Percentiles rank a stretch among this genome's conserved stretches.
These are phyloP conservation scores for Micractinium conductrix DNA, from an alignment of 139 green algal species.

Conservation along the genomic window DNA sequence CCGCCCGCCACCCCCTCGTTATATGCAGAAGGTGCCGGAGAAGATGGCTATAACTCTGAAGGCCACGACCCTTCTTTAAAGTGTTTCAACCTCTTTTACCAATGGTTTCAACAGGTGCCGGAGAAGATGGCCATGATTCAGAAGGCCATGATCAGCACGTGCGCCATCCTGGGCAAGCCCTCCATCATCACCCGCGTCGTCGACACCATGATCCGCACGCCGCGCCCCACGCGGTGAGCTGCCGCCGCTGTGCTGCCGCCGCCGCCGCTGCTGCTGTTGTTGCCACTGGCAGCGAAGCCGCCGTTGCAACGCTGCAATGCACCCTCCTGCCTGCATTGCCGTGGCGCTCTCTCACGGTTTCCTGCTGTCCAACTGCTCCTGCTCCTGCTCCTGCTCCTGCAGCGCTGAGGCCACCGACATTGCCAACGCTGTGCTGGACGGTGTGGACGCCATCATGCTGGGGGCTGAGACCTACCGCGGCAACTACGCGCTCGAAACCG, in stretches of 20 bases:
- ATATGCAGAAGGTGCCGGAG: conserved; percentile 62
- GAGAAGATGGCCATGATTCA: conserved; percentile 94
- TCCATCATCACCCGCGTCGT: conserved; percentile 88
- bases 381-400: background rate
- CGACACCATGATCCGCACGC: conserved; percentile 88
- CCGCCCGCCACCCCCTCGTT: background rate
- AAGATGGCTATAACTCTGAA: conserved; percentile 87
- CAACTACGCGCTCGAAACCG: conserved; percentile 75
- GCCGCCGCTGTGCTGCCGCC: too few species aligned
- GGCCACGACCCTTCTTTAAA: conserved; percentile 16
- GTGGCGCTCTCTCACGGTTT: background rate
- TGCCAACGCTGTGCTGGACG: conserved; percentile 92
- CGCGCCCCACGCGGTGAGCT: conserved; percentile 78
- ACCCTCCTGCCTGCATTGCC: too few species aligned
- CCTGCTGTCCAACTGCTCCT: background rate
- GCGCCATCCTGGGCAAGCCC: conserved; percentile 91
- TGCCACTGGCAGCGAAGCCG: background rate
- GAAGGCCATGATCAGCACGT: conserved; percentile 69
- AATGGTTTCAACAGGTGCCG: conserved; percentile 34
- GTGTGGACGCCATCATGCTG: conserved; percentile 90
- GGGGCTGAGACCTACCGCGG: conserved; percentile 84
- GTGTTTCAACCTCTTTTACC: background rate
- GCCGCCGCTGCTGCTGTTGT: background rate
- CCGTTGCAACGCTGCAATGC: too few species aligned
- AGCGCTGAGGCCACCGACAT: conserved; percentile 78